Conservation (phyloP, 1,284 basidiomycete species). For the Marasmius oreades region DNA sequence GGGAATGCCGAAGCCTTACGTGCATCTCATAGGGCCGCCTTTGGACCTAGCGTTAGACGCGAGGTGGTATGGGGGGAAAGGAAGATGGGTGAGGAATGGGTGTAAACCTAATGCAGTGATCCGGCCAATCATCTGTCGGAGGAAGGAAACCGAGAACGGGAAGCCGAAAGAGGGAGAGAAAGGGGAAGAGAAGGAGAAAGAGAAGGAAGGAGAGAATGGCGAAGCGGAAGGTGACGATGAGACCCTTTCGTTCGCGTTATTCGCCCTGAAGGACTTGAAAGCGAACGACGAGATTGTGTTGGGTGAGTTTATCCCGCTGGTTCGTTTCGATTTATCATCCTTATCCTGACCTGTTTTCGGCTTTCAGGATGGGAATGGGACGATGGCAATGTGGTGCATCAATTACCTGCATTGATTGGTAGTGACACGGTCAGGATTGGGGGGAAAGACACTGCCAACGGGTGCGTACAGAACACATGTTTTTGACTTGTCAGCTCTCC, state of each 20-base stretch:
- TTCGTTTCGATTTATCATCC: background rate
- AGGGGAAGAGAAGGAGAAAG: constrained; percentile 13
- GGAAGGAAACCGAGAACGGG: constrained; percentile 18
- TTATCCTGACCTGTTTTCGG: constrained; percentile 29
- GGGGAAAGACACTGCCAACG: background rate
- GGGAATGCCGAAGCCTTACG: constrained; percentile 73
- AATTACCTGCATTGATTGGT: constrained; percentile 67
- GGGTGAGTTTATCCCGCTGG: background rate
- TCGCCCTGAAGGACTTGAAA: constrained; percentile 75
- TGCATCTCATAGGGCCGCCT: constrained; percentile 79
- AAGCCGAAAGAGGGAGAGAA: constrained; percentile 9
- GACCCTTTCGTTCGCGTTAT: constrained; percentile 77
- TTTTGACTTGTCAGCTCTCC: constrained; percentile 21
- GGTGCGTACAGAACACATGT: background rate
- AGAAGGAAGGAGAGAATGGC: constrained; percentile 3
- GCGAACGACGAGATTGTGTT: constrained; percentile 67
- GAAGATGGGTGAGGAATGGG: constrained; percentile 77
- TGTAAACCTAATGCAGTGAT: constrained; percentile 91
- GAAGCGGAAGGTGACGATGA: constrained; percentile 29
- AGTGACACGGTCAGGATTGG: constrained; percentile 44
- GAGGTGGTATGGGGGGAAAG: constrained; percentile 72
- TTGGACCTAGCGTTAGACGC: constrained; percentile 83
- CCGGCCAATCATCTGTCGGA: constrained; percentile 67
- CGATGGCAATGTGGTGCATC: constrained; percentile 85
- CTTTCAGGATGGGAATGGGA: constrained; percentile 97